These are phyloP conservation scores for Populus hybrid DNA, from an alignment of 441 rosid genomes.

Conservation along the genomic window DNA sequence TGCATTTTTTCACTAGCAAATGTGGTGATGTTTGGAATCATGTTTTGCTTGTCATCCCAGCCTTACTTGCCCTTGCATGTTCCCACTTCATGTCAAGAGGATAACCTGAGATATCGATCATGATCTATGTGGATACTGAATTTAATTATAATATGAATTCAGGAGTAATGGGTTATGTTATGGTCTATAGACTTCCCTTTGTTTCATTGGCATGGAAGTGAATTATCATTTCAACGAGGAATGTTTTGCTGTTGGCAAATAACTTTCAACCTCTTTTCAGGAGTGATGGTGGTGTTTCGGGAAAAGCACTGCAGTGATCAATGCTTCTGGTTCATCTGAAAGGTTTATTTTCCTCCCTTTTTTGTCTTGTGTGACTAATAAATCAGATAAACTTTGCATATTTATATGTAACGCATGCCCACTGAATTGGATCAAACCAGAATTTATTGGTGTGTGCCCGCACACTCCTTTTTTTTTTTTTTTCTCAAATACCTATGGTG, in stretches of 20 bases:
- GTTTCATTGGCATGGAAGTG: background rate
- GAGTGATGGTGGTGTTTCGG: constrained; percentile 38
- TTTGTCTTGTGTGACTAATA: background rate
- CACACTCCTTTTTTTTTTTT: background rate
- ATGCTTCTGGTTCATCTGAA: constrained; percentile 65
- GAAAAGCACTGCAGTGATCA: constrained; percentile 62
- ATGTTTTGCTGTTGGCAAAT: constrained; percentile 5
- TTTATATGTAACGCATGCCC: background rate
- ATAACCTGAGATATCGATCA: background rate
- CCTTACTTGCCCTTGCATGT: background rate
- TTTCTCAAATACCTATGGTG: background rate
- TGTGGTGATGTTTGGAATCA: background rate
- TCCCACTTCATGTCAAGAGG: background rate
- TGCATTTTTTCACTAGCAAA: background rate
- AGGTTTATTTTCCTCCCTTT: constrained; percentile 44
- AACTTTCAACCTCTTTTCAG: constrained; percentile 30
- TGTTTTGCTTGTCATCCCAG: background rate
- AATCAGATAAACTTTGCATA: background rate
- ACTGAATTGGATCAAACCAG: background rate
- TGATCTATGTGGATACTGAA: background rate
- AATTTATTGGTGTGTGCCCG: background rate
- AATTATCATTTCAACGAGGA: background rate
- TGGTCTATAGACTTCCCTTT: background rate
- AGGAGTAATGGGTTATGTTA: background rate
- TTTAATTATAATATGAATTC: background rate